Evolutionary conservation across 2,329 filamentous ascomycete genomes (phyloP).

Genomic region (Sporothrix pallida): DNA sequence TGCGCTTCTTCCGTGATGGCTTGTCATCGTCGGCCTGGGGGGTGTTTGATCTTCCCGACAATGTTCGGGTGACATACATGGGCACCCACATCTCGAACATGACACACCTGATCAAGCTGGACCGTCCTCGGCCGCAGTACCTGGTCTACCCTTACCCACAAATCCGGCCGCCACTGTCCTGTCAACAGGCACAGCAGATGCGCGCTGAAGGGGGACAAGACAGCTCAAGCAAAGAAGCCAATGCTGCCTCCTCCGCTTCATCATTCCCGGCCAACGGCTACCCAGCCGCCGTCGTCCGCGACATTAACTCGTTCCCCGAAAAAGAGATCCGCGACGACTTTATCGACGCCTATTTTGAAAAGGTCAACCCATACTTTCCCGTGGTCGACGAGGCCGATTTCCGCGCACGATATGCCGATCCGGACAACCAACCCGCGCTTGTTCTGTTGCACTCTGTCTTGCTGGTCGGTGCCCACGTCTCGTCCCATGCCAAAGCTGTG

Average conservation of each 20-base stretch:
- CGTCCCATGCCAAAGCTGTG: constrained; percentile 18
- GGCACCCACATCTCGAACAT: constrained; percentile 34
- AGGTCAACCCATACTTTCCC: constrained; percentile 34
- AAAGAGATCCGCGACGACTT: constrained; percentile 34
- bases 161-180: constrained; percentile 29
- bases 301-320: constrained; percentile 34
- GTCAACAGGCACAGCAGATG: not conserved
- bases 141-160: constrained; percentile 34
- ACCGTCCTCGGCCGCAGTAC: constrained; percentile 31
- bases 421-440: constrained; percentile 28
- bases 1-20: constrained; percentile 34
- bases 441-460: constrained; percentile 31
- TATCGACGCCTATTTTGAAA: constrained; percentile 33
- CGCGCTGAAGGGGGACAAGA: not conserved
- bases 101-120: constrained; percentile 33
- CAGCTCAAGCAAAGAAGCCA: not conserved
- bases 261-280: not conserved
- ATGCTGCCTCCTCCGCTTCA: not conserved
- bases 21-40: constrained; percentile 30
- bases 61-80: constrained; percentile 29
- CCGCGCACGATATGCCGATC: constrained; percentile 29
- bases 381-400: constrained; percentile 34
- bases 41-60: constrained; percentile 30
- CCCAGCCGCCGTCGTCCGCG: not conserved
- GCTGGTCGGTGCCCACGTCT: constrained; percentile 33